Conservation (phyloP, 2,329 filamentous ascomycete species). For the Talaromyces verruculosus region DNA sequence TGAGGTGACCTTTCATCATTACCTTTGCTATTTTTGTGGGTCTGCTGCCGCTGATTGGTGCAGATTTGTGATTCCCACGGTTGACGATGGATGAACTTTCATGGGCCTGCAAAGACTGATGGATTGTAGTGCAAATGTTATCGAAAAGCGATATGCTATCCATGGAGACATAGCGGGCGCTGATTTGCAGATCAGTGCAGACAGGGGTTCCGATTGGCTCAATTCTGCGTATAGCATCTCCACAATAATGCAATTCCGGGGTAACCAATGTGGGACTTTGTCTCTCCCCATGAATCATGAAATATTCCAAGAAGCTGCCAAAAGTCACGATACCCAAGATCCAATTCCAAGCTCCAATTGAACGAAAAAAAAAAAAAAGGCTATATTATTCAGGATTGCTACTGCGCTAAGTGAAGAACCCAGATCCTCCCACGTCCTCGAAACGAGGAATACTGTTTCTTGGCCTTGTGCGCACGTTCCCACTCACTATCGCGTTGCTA, state of each 20-base stretch:
- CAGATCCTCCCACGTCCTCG: neutral
- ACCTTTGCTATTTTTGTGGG: neutral
- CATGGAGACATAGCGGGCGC: neutral
- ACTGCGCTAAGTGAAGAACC: neutral
- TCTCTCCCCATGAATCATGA: too few relatives aligned
- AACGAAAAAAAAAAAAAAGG: too few relatives aligned
- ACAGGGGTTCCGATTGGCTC: neutral
- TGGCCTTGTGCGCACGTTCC: neutral
- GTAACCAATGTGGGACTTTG: too few relatives aligned
- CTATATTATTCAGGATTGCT: too few relatives aligned
- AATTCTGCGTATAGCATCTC: neutral
- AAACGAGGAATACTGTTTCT: neutral
- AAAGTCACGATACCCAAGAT: too few relatives aligned
- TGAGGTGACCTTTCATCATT: neutral
- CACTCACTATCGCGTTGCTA: neutral
- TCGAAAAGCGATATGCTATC: neutral
- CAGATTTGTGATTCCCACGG: neutral
- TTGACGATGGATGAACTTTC: neutral
- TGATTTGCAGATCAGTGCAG: neutral
- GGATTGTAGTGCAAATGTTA: neutral
- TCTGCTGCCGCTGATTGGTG: neutral
- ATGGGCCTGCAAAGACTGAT: neutral
- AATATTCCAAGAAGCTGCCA: too few relatives aligned
- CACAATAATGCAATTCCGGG: too few relatives aligned
- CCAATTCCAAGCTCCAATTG: neutral